Evolutionary conservation across 139 green algal species (phyloP), one percentile per base, ranked within the genome.

Genomic region (Coelastrella sp.): DNA sequence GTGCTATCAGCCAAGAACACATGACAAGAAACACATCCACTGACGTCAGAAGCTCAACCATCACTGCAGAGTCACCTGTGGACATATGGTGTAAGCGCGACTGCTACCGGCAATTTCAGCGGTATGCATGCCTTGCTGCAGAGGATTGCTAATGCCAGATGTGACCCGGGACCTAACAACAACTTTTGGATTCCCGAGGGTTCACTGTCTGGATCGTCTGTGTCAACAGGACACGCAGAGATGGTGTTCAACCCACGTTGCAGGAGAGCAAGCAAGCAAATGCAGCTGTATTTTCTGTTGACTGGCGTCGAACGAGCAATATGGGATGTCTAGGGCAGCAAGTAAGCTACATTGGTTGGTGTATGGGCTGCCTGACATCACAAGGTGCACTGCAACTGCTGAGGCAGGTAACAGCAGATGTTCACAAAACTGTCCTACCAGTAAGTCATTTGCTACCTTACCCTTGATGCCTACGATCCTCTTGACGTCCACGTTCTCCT

Each of bases 31-130:
- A n/a, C 68, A 34, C 68, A 27, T 11, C 35, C 0, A 21, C 13
- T 11, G 6, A 8, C 48, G 17, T 57, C 48, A 57, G 48, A 15
- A 57, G 13, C 17, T 15, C 17, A 15, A 11, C 1, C 13, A 15
- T 57, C 13, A 11, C 17, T 11, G 1, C 17, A 27, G 38, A 8
- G 37, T 78, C 35, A 72, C 80, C 80, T 78, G 50, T 86, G 48
- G 7, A 93, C 88, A 50, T 94, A 92, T 34, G 91, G 89, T 35
- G 91, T 94, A 67, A 94, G 72, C 3, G 88, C 88, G 15, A 89
- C 77, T 30, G 91, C 89, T 40, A 91, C 69, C 0, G 91, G 89
- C 57, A 92, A 63, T 81, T 92, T 92, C 57, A 94, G 67, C 0
- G 91, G 91, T 17, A 94, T 89, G 8, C 80, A 51, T 1, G 83